These are phyloP conservation scores for Lycium ferocissimum DNA, from an alignment of 257 asterid genomes.

Conservation along the genomic window DNA sequence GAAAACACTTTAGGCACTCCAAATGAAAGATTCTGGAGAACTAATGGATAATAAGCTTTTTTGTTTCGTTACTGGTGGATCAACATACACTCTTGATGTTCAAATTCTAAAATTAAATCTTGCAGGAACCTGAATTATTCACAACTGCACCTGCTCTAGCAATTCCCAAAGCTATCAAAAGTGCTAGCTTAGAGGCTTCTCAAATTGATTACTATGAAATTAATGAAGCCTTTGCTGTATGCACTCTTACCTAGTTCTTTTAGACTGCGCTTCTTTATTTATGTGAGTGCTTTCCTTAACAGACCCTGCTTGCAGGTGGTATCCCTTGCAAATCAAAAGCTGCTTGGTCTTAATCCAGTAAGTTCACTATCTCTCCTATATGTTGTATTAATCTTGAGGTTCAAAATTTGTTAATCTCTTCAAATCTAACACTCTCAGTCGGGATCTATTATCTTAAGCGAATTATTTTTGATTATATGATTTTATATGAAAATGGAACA, in stretches of 20 bases:
- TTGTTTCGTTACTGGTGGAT: slow-evolving; percentile 3
- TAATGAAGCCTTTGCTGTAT: slow-evolving; percentile 96
- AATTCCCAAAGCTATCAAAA: slow-evolving; percentile 89
- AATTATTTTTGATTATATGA: background rate
- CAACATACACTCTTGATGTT: slow-evolving; percentile 18
- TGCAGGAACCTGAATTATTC: slow-evolving; percentile 94
- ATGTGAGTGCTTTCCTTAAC: slow-evolving; percentile 23
- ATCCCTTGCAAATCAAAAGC: slow-evolving; percentile 96
- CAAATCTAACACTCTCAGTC: background rate
- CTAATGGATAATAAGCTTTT: background rate
- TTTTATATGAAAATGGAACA: background rate
- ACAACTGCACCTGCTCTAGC: slow-evolving; percentile 97
- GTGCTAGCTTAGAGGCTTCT: slow-evolving; percentile 85
- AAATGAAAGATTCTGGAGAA: background rate
- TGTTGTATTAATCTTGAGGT: slow-evolving; percentile 7
- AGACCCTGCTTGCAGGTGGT: slow-evolving; percentile 70
- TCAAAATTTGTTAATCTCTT: background rate
- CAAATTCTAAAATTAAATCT: slow-evolving; percentile 23
- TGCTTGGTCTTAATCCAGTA: slow-evolving; percentile 72
- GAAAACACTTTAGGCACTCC: background rate
- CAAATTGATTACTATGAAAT: slow-evolving; percentile 89
- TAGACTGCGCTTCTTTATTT: background rate
- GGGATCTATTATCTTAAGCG: background rate
- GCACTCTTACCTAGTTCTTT: slow-evolving; percentile 32
- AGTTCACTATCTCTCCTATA: slow-evolving; percentile 41